Base-by-base conservation (phyloP, 129 eudicot species). In the Pseudognaphalium luteoalbum region DNA sequence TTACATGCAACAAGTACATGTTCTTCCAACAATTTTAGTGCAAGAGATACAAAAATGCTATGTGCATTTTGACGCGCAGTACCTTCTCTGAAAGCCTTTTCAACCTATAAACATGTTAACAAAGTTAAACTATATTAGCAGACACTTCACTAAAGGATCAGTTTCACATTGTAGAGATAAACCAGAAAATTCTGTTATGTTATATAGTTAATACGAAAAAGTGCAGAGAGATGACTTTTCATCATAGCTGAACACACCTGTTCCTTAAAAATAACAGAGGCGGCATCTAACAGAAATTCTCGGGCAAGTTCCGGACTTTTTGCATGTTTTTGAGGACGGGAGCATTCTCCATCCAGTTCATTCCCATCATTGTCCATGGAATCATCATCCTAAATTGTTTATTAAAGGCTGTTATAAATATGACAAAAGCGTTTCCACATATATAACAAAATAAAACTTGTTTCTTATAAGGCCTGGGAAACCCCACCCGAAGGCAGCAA, bases 261-360 rank as follows among this genome's bases (percentile, higher is more conserved):
- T 82, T 94, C 99, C 87, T 94, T 94, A 77, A 94, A 94, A 79
- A 94, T 91, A 67, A 94, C 94, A 70, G 96, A 91, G 44, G 99
- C 97, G 54, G 99, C 96, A 86, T 91, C 99, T 66, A 94, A 87
- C 63, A 94, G 96, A 86, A 94, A 94, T 81, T 94, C 97, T 47
- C 96, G 88, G 70, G 99, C 99, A 84, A 91, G 97, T 75, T 94
- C 99, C 52, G 99, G 99, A 80, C 97, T 94, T 88, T 94, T 94
- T 25, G 99, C 99, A 85, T 94, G 99, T 81, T 87, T 94, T 68
- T 91, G 99, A 66, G 99, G 99, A 57, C 97, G 93, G 67, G 98
- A 89, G 80, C 97, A 89, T 77, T 91, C 99, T 70, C 96, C 96
- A 81, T 94, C 99, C 62, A 91, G 60, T 52, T 91, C 99, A 86